Conservation (phyloP, 148 eudicot species). For the Persicaria tinctoria region DNA sequence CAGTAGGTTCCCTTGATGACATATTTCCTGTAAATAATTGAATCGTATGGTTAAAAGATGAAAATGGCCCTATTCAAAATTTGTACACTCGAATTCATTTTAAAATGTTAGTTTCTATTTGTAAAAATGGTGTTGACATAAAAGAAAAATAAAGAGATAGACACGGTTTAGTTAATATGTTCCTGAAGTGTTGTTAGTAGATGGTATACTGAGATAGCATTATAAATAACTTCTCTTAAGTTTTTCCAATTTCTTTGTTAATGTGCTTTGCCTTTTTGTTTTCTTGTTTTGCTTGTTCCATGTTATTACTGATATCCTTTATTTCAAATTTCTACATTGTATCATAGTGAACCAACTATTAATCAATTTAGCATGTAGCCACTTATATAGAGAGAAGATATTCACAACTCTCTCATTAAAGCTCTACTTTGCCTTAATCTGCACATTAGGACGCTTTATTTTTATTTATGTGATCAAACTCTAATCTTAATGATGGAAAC, state of each 20-base stretch:
- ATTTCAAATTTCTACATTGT: background rate
- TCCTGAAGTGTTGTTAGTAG: background rate
- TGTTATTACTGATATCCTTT: background rate
- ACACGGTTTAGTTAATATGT: background rate
- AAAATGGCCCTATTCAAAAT: too few relatives aligned
- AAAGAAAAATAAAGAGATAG: background rate
- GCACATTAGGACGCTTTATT: slow-evolving; percentile 3
- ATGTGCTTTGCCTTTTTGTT: background rate
- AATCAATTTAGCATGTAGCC: background rate
- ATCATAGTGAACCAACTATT: background rate
- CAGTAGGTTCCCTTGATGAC: too few relatives aligned
- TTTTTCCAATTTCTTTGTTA: background rate
- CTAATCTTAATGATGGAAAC: background rate
- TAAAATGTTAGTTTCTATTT: background rate
- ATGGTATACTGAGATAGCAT: background rate
- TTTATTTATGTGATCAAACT: background rate
- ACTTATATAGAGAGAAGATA: background rate
- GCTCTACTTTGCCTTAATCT: background rate
- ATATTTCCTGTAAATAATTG: too few relatives aligned
- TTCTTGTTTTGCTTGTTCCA: background rate
- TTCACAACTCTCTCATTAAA: background rate
- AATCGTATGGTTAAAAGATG: too few relatives aligned
- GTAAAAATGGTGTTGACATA: background rate
- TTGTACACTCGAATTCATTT: too few relatives aligned
- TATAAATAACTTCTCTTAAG: background rate